Base-by-base conservation (phyloP, 768 basidiomycete species). In the Xerocomellus intermedius region DNA sequence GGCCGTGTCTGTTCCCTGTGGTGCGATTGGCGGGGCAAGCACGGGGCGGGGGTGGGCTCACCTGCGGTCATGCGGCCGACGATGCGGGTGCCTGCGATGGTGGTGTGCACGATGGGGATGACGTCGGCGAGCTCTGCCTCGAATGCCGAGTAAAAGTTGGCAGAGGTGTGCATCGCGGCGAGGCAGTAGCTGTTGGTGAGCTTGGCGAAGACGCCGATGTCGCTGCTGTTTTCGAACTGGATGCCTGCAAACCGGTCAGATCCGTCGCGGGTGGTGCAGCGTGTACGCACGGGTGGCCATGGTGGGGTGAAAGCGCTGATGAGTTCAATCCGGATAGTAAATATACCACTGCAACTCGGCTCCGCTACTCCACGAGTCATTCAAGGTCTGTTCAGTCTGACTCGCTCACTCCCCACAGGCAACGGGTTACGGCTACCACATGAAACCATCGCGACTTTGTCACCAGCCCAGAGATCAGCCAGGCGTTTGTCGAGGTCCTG, bases 121-220 rank as follows among this genome's bases (percentile, higher is more conserved):
- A 97, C 87, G 67, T 96, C 96, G 54, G 84, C 85, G 37, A 95
- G 84, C 67, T 98, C 95, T 61, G 87, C 84, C 80, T 99, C 95
- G 71, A 98, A 98, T 16, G 93, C 89, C 24, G 94, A 97, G 80
- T 95, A 96, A 67, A 99, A 99, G 76, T 98, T 98, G 60, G 94
- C 87, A 74, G 93, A 90, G 73, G 95, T 90, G 71, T 94, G 89
- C 69, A 98, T 83, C 59, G 94, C 93, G 65, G 83, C 84, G 45
- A 99, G 85, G 76, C 96, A 98, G 82, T 97, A 99, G 68, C 87
- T 91, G 80, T 99, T 98, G 67, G 96, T 98, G 67, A 98, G 82
- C 76, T 97, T 97, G 66, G 94, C 79, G 76, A 98, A 99, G 42
- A 99, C 96, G 65, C 96, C 96, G 65, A 99, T 83, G 67, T 98